These are phyloP conservation scores for Taiozyma onychis DNA, from an alignment of 1,139 yeast species.

Conservation along the genomic window DNA sequence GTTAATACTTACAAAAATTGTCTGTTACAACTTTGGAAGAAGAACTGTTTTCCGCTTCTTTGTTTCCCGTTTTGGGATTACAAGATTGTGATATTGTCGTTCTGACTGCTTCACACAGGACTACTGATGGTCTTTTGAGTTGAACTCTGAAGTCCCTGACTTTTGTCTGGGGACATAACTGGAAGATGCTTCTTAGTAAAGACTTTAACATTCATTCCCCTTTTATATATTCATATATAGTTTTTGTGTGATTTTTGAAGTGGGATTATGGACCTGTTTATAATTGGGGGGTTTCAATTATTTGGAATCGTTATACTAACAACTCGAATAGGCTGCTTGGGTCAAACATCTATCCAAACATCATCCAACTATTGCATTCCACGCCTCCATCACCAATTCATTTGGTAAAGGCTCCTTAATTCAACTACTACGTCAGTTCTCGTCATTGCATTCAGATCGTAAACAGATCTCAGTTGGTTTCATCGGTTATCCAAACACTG, in stretches of 20 bases:
- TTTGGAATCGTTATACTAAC: conserved; percentile 38
- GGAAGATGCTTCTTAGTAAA: conserved; percentile 59
- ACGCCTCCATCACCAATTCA: conserved; percentile 94
- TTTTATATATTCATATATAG: conserved; percentile 2
- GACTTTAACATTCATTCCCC: conserved; percentile 49
- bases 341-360: conserved; percentile 89
- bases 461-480: conserved; percentile 96
- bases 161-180: conserved; percentile 21
- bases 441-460: conserved; percentile 85
- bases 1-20: conserved; percentile 36
- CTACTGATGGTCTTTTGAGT: conserved; percentile 50
- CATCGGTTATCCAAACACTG: conserved; percentile 96
- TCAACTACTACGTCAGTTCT: conserved; percentile 88
- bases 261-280: neutral
- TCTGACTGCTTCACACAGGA: conserved; percentile 21
- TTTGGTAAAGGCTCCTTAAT: conserved; percentile 97
- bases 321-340: conserved; percentile 83
- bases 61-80: conserved; percentile 32
- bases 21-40: conserved; percentile 99
- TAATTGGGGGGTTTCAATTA: conserved; percentile 4
- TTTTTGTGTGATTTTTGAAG: neutral
- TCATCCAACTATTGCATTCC: conserved; percentile 94
- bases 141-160: conserved; percentile 40
- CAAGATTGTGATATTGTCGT: conserved; percentile 19
- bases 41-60: conserved; percentile 51